phyloP scores from a whole-genome alignment of 805 yeast species.

The Candida tallmaniae region DNA sequence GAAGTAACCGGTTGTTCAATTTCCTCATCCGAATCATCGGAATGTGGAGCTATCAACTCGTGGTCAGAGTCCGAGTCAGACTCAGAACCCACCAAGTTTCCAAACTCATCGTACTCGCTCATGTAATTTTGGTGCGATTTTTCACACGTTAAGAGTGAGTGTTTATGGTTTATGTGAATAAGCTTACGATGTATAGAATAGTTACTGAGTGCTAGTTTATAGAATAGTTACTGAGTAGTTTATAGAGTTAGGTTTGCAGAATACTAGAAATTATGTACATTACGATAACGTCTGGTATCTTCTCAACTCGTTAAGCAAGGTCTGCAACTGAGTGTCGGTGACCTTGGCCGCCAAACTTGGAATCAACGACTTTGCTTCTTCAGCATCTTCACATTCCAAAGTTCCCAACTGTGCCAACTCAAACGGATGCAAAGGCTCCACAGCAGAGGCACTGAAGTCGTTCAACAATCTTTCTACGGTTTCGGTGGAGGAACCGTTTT shows the following conservation, averaged over 20 bases:
- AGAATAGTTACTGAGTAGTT: not conserved
- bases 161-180: not conserved
- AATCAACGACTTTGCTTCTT: slow-evolving; percentile 90
- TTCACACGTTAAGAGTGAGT: not conserved
- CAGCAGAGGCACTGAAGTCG: slow-evolving; percentile 52
- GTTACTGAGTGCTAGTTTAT: not conserved
- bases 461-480: slow-evolving; percentile 87
- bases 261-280: not conserved
- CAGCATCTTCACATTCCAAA: slow-evolving; percentile 91
- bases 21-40: slow-evolving; percentile 2
- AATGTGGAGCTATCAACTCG: slow-evolving; percentile 5
- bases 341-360: slow-evolving; percentile 83
- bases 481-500: slow-evolving; percentile 86
- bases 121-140: not conserved
- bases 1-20: not conserved
- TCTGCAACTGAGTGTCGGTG: slow-evolving; percentile 81
- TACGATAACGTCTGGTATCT: slow-evolving; percentile 43
- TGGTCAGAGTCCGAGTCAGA: slow-evolving; percentile 38
- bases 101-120: slow-evolving; percentile 82
- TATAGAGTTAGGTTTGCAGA: not conserved
- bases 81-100: slow-evolving; percentile 44
- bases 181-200: too few species aligned
- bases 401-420: slow-evolving; percentile 91
- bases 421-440: slow-evolving; percentile 76
- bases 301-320: slow-evolving; percentile 81